These are phyloP conservation scores for Dalbergia cultrata DNA, from an alignment of 306 rosid species.

Conservation along the genomic window DNA sequence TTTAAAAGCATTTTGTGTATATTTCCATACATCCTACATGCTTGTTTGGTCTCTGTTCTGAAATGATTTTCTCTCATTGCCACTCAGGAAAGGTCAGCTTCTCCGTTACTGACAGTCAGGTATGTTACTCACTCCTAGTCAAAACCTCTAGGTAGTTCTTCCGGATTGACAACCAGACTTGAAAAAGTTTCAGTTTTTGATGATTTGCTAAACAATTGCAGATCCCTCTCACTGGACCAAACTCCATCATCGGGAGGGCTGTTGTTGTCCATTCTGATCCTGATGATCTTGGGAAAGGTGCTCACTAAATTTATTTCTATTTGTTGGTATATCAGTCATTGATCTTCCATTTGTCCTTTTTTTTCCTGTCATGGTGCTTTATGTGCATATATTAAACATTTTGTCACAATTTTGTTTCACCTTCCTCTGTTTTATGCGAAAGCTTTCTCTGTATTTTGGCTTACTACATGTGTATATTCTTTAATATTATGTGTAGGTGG, in stretches of 20 bases:
- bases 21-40: background rate
- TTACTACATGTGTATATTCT: background rate
- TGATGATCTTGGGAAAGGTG: conserved; percentile 98
- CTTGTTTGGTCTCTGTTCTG: conserved; percentile 37
- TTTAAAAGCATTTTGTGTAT: background rate
- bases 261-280: conserved; percentile 95
- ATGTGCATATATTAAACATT: conserved; percentile 7
- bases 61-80: conserved; percentile 47
- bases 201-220: conserved; percentile 46
- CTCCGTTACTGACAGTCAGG: conserved; percentile 78
- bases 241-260: conserved; percentile 93
- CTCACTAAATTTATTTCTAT: background rate
- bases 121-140: conserved; percentile 50
- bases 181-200: conserved; percentile 21
- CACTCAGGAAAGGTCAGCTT: conserved; percentile 73
- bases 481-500: conserved; percentile 65
- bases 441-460: background rate
- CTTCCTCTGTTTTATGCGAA: conserved; percentile 1
- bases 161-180: conserved; percentile 13
- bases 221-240: conserved; percentile 91
- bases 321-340: background rate
- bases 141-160: background rate
- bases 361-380: background rate
- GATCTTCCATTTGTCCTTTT: background rate
- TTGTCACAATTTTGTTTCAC: conserved; percentile 6